Evolutionary conservation across 1,284 basidiomycete genomes (phyloP).

Genomic region (Rhizoctonia solani): DNA sequence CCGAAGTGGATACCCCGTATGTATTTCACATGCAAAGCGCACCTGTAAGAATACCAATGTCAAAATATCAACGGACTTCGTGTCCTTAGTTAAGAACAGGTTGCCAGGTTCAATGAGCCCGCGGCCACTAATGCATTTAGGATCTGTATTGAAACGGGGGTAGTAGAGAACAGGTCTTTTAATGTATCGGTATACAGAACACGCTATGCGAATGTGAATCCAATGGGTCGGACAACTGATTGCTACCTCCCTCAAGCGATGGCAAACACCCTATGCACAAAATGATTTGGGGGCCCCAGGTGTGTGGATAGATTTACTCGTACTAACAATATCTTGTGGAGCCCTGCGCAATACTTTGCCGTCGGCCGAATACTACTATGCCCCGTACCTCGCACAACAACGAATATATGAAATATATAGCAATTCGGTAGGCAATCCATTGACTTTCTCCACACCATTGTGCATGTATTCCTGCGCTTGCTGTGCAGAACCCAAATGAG

Average conservation of each 20-base stretch:
- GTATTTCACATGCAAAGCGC: no score
- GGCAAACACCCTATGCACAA: not conserved
- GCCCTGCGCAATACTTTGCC: not conserved
- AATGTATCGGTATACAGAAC: no score
- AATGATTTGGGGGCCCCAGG: not conserved
- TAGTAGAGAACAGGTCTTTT: no score
- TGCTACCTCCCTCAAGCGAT: not conserved
- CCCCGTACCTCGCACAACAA: not conserved
- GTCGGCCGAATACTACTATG: no score
- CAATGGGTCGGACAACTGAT: not conserved
- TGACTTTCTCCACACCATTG: not conserved
- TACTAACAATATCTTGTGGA: not conserved
- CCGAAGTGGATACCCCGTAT: no score
- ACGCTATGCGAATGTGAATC: not conserved
- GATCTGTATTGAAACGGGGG: no score
- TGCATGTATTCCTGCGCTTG: not conserved
- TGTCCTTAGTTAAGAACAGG: no score
- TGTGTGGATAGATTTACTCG: not conserved
- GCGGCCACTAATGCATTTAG: no score
- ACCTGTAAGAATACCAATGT: no score
- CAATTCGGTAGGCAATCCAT: constrained; percentile 5
- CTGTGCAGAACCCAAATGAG: not conserved
- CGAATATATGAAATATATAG: constrained; percentile 3
- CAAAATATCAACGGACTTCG: no score
- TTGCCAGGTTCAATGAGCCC: no score